phyloP scores from a whole-genome alignment of 352 stramenopile genomes.

The Phytophthora pinifolia region DNA sequence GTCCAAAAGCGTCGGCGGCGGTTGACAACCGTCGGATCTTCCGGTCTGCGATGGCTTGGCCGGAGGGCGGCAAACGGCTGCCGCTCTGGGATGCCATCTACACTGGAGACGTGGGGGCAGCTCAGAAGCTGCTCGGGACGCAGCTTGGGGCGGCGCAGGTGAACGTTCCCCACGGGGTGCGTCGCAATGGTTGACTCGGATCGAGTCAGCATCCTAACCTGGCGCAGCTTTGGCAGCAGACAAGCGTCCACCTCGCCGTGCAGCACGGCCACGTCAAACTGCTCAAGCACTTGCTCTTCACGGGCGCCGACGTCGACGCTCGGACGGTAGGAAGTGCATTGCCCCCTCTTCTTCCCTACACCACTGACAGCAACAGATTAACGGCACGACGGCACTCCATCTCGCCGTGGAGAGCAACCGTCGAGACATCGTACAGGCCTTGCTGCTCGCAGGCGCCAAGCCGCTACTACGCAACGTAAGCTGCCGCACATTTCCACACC shows the following conservation, averaged over 20 bases:
- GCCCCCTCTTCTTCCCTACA: too few species aligned
- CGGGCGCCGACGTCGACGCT: constrained; percentile 42
- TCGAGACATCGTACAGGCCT: constrained; percentile 55
- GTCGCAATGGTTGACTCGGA: not conserved
- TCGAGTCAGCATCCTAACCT: not conserved
- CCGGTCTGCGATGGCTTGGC: constrained; percentile 35
- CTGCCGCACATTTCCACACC: not conserved
- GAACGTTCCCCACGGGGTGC: constrained; percentile 53
- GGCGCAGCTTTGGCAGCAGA: constrained; percentile 57
- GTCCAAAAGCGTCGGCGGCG: constrained; percentile 17
- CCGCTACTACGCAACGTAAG: constrained; percentile 60
- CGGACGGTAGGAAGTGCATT: constrained; percentile 33
- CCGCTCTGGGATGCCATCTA: constrained; percentile 71
- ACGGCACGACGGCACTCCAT: constrained; percentile 63
- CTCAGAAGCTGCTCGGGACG: constrained; percentile 46
- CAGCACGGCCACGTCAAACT: constrained; percentile 54
- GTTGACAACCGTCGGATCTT: constrained; percentile 26
- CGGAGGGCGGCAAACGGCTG: constrained; percentile 39
- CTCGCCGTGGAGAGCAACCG: constrained; percentile 49
- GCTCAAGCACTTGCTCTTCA: constrained; percentile 55
- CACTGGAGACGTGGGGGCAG: constrained; percentile 28
- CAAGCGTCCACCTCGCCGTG: constrained; percentile 59
- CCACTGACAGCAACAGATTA: constrained; percentile 31
- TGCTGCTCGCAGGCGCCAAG: constrained; percentile 58
- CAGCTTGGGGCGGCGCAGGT: constrained; percentile 36